Evolutionary conservation across 2,329 filamentous ascomycete species (phyloP).

Genomic region (Fusarium nygamai): DNA sequence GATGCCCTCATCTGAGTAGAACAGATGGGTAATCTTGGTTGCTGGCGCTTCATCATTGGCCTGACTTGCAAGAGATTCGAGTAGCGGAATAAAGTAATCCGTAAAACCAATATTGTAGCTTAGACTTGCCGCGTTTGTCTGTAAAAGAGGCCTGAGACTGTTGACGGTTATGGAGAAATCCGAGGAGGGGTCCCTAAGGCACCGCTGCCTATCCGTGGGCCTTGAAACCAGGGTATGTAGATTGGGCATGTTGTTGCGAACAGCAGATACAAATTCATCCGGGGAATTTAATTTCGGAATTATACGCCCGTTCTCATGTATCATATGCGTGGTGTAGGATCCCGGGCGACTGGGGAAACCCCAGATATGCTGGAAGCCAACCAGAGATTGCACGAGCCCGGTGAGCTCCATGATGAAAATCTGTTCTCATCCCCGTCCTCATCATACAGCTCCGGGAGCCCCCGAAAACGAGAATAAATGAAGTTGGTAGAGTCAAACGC

Average conservation of each 20-base stretch:
- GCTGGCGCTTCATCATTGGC: too few relatives aligned
- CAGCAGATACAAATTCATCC: neutral
- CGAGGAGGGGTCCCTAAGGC: neutral
- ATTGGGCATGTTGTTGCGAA: neutral
- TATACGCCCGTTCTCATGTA: neutral
- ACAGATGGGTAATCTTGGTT: neutral
- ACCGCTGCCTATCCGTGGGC: conserved; percentile 3
- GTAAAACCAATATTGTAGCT: neutral
- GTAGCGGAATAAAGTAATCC: neutral
- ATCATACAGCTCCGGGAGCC: neutral
- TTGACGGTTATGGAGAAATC: neutral
- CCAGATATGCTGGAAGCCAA: neutral
- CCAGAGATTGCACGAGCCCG: neutral
- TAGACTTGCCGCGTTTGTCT: neutral
- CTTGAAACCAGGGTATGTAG: conserved; percentile 5
- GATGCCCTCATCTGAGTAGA: neutral
- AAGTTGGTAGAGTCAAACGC: neutral
- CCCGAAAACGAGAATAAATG: too few relatives aligned
- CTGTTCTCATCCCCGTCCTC: neutral
- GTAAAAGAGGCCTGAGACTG: neutral
- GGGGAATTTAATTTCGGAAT: too few relatives aligned
- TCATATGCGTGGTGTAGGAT: neutral
- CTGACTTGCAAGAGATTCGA: neutral
- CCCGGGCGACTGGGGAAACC: neutral
- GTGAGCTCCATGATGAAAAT: neutral